Conservation (phyloP, 1,284 basidiomycete species). For the Sanguinoderma infundibulare region DNA sequence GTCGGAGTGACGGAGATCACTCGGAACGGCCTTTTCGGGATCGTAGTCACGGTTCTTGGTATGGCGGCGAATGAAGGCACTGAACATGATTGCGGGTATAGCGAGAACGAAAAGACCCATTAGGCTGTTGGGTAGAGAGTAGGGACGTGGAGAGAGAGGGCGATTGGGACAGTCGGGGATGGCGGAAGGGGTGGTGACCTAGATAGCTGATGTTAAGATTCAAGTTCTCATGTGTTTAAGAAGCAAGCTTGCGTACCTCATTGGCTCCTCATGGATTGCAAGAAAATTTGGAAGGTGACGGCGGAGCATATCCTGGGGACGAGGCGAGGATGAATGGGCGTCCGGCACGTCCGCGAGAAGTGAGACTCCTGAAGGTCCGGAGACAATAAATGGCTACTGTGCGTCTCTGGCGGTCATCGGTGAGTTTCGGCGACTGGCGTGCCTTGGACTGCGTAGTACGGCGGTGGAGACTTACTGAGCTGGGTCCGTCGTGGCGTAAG, state of each 20-base stretch:
- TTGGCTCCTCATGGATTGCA: conserved; percentile 6
- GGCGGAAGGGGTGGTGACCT: neutral
- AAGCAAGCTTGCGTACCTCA: conserved; percentile 1
- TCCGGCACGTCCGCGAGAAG: neutral
- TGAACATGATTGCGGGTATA: neutral
- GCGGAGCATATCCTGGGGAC: neutral
- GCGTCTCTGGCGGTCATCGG: neutral
- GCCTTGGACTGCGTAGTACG: neutral
- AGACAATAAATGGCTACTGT: neutral
- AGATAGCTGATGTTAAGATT: neutral
- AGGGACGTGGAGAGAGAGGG: neutral
- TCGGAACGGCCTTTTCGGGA: conserved; percentile 6
- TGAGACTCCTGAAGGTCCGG: neutral
- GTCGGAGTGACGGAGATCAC: neutral
- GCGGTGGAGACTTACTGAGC: neutral
- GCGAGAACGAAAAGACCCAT: conserved; percentile 10
- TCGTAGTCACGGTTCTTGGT: neutral
- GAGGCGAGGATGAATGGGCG: neutral
- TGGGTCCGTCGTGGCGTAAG: neutral
- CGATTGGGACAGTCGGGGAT: neutral
- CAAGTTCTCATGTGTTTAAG: neutral
- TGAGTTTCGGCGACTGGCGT: neutral
- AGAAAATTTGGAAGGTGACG: neutral
- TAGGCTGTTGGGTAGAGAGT: neutral
- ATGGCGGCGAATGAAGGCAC: neutral